Evolutionary conservation across 345 rosid genomes (phyloP), one percentile per base, ranked within the genome.

Genomic region (Hibiscus trionum): DNA sequence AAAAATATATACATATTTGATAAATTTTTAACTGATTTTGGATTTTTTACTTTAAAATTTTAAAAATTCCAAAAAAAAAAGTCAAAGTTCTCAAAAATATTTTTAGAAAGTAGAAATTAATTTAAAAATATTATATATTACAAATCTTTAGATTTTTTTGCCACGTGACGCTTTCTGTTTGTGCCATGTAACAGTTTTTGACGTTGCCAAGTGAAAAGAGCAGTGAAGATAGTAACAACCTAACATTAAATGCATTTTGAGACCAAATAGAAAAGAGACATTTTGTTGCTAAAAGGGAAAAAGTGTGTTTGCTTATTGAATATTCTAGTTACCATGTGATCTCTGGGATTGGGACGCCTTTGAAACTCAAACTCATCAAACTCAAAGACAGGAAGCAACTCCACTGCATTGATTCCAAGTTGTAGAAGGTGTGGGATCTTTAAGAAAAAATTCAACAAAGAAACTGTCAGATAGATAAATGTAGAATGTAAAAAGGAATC

Each of bases 361-460:
- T 94, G 96, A 66, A 94, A 85, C 85, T 94, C 98, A 65, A 91
- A 83, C 78, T 94, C 98, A 62, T 94, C 98, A 74, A 87, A 94
- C 78, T 94, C 98, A 61, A 91, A 94, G 64, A 94, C 86, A 3
- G 97, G 97, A 66, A 91, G 82, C 82, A 91, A 77, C 87, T 94
- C 98, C 80, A 94, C 95, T 4, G 98, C 96, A 84, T 88, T 94
- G 75, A 94, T 82, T 69, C 96, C 96, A 68, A 94, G 90, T 84
- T 91, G 95, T 69, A 84, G 76, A 81, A 94, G 92, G 79, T 94
- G 91, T 62, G 97, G 97, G 61, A 94, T 91, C 97, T 94, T 74
- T 27, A 60, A 81, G 77, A 42, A 59, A 35, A 63, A 63, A 59
- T 78, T 74, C 47, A 66, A 35, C 27, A 77, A 76, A 58, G 27